Evolutionary conservation across 208 protist genomes (phyloP).

Genomic region (Crithidia bombi): DNA sequence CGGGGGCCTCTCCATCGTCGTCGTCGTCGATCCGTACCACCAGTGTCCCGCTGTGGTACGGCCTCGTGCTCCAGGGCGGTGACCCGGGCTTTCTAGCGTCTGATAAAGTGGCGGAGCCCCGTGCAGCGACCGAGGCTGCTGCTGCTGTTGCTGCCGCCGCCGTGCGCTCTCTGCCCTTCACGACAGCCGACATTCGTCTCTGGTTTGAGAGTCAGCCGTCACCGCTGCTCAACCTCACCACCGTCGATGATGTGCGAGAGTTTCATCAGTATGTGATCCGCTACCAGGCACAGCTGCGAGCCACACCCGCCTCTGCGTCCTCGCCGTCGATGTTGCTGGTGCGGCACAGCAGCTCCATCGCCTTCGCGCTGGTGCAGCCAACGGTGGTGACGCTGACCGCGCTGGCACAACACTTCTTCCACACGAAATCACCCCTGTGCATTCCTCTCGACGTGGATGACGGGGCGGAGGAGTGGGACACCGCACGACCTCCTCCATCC

Average conservation of each 20-base stretch:
- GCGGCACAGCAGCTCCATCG: conserved; percentile 25
- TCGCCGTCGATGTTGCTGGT: conserved; percentile 33
- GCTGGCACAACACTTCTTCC: conserved; percentile 56
- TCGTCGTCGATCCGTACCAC: background rate
- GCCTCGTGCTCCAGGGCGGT: conserved; percentile 22
- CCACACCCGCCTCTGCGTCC: conserved; percentile 9
- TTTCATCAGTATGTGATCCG: conserved; percentile 23
- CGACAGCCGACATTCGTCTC: conserved; percentile 24
- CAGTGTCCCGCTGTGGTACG: conserved; percentile 36
- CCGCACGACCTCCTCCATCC: background rate
- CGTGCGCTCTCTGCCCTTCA: background rate
- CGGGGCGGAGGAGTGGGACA: background rate
- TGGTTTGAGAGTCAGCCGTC: conserved; percentile 33
- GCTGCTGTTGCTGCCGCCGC: conserved; percentile 5
- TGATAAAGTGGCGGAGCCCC: background rate
- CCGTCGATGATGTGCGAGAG: conserved; percentile 10
- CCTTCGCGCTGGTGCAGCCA: conserved; percentile 47
- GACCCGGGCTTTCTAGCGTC: conserved; percentile 13
- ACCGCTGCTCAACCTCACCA: conserved; percentile 25
- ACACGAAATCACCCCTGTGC: conserved; percentile 23
- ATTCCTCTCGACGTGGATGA: background rate
- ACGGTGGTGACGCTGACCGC: conserved; percentile 49
- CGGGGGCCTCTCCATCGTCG: conserved; percentile 2
- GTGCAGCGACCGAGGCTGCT: background rate
- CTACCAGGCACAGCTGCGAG: conserved; percentile 32